phyloP scores from a whole-genome alignment of 169 alveolate genomes.

The Amoebophrya sp. region DNA sequence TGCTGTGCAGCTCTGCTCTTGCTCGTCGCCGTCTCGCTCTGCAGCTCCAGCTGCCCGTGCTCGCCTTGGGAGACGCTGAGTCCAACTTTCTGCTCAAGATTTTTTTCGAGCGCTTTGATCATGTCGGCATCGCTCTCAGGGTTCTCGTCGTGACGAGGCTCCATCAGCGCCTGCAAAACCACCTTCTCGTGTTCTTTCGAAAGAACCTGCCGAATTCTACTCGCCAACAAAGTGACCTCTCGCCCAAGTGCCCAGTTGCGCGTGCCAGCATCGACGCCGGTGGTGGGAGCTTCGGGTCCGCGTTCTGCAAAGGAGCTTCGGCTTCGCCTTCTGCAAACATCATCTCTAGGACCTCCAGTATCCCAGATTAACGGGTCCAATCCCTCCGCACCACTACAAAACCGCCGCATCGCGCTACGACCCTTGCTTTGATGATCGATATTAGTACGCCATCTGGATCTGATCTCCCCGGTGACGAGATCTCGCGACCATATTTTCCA shows the following conservation, averaged over 20 bases:
- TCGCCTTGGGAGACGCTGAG: not conserved
- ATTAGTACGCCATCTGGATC: not conserved
- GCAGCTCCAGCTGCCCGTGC: not conserved
- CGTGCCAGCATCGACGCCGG: not conserved
- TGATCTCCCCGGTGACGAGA: not conserved
- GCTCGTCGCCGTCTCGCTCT: too few species aligned
- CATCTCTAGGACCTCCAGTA: not conserved
- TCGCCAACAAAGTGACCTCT: not conserved
- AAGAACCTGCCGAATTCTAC: not conserved
- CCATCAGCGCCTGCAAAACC: not conserved
- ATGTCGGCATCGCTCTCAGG: not conserved
- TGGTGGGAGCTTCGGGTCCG: not conserved
- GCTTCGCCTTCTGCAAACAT: not conserved
- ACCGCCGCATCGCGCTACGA: not conserved
- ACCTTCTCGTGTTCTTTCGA: not conserved
- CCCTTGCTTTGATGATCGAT: not conserved
- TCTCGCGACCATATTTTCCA: not conserved
- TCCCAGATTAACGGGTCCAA: not conserved
- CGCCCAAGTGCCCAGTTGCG: not conserved
- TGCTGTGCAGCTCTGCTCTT: too few species aligned
- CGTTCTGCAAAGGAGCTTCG: not conserved
- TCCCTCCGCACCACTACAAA: not conserved
- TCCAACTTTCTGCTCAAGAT: not conserved
- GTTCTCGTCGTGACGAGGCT: not conserved
- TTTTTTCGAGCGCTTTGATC: not conserved